Evolutionary conservation across 2,329 filamentous ascomycete species (phyloP).

Genomic region (Podosphaera leucotricha): DNA sequence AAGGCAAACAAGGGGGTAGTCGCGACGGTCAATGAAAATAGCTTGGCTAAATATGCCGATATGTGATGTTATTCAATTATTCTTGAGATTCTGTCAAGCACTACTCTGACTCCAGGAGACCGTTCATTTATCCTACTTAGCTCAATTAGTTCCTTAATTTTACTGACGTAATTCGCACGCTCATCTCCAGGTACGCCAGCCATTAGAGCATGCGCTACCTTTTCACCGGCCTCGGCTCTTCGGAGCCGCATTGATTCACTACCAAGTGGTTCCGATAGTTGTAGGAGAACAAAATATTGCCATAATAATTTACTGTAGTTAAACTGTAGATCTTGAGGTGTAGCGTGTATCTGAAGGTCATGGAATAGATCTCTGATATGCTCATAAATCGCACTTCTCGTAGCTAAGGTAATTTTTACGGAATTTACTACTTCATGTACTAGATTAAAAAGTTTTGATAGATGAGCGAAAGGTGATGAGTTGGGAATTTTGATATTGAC

Average conservation of each 20-base stretch:
- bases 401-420: slow-evolving; percentile 12
- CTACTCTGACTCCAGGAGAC: slow-evolving; percentile 10
- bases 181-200: slow-evolving; percentile 9
- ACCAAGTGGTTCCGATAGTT: slow-evolving; percentile 13
- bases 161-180: slow-evolving; percentile 6
- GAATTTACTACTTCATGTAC: slow-evolving; percentile 9
- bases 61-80: slow-evolving; percentile 4
- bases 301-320: slow-evolving; percentile 6
- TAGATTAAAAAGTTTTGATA: slow-evolving; percentile 11
- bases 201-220: slow-evolving; percentile 10
- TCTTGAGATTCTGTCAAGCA: slow-evolving; percentile 10
- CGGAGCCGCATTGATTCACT: slow-evolving; percentile 14
- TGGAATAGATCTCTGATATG: slow-evolving; percentile 13
- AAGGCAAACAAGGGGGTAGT: too few relatives aligned
- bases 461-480: slow-evolving; percentile 9
- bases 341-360: slow-evolving; percentile 9
- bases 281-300: slow-evolving; percentile 11
- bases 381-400: slow-evolving; percentile 13
- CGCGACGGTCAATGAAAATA: too few relatives aligned
- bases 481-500: slow-evolving; percentile 12
- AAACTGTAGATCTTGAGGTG: slow-evolving; percentile 3
- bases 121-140: slow-evolving; percentile 12
- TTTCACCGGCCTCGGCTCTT: slow-evolving; percentile 14
- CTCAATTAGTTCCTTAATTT: slow-evolving; percentile 7
- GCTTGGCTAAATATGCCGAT: too few relatives aligned